Evolutionary conservation across 106 monocot species (phyloP), one percentile per base, ranked within the genome.

Genomic region (Dioscorea dumetorum): DNA sequence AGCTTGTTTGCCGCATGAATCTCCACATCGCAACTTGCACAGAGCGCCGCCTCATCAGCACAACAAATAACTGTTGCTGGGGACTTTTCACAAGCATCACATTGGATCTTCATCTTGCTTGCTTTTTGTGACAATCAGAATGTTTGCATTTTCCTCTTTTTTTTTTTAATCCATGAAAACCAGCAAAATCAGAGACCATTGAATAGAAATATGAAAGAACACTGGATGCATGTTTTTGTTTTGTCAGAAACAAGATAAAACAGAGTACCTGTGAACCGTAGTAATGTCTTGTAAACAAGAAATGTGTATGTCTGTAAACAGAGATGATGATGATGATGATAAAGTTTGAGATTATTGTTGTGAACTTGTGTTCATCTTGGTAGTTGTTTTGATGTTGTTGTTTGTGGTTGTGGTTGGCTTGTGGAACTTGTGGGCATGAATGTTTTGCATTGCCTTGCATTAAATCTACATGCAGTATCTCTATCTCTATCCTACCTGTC

Each of bases 41-140:
- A 95, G 32, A 95, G 81, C 21, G 95, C 95, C 33, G 95, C 95
- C 81, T 95, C 95, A 80, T 95, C 95, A 17, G 95, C 95, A 61
- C 94, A 90, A 76, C 95, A 95, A 31, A 91, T 77, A 60, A 95
- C 75, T 16, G 88, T 69, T 17, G 95, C 91, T 72, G 78, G 53
- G 24, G 83, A 79, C 72, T 68, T 67, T 74, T 74, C 84, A 48
- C 91, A 95, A 31, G 77, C 91, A 62, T 91, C 91, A 57, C 95
- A 95, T 71, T 86, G 81, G 58, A 95, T 91, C 79, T 82, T 95
- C 95, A 95, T 95, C 24, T 74, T 64, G 23, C 19, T 6, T 10
- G 57, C 41, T 51, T 63, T 49, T 7, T 23, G 4, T 59, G 59
- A 23, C 8, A 21, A 66, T 48, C 41, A 33, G 32, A 21, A 48